Base-by-base conservation (phyloP, 2,329 filamentous ascomycete genomes). In the Cucurbitaria berberidis region DNA sequence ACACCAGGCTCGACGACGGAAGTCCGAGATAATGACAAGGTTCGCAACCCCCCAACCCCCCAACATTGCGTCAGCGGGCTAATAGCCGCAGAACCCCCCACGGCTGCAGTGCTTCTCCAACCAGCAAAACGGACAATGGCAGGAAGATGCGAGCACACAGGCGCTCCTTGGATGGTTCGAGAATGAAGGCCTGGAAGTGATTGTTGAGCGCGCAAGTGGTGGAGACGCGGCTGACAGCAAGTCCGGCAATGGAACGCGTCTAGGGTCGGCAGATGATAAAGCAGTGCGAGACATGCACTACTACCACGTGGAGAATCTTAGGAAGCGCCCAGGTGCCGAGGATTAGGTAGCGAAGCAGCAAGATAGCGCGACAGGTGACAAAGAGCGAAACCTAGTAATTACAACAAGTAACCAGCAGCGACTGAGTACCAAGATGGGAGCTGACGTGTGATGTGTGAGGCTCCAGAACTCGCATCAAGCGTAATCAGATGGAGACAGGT, bases 1-100 rank as follows among this genome's bases (percentile, higher is more conserved):
- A 73, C 80, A 46, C 64, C 78, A 29, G 77, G 77, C 13, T 84
- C 82, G n/a, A 82, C 75, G 3, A 77, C 76, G 27, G 69, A 74
- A 43, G 73, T 65, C 35, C 69, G 68, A 13, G 63, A 55, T 10
- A 59, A 69, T 10, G 60, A 69, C 32, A 57, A 64, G 57, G 73
- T 75, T 67, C 66, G 66, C 32, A 43, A 9, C 21, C 13, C 22
- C 43, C 36, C 38, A 21, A 13, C 22, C 22, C 51, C 29, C 22
- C 40, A n/a, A n/a, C n/a, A n/a, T 15, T 46, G 46, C 51, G 24
- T n/a, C 38, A 19, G 46, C 29, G 21, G 38, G 35, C 58, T 70
- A 55, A 66, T 43, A 42, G 6, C 8, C 38, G 24, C 32, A 72
- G 60, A 44, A 57, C 29, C 44, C 53, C 29, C 53, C 53, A 32